Evolutionary conservation across 768 basidiomycete genomes (phyloP), one percentile per base, ranked within the genome.

Genomic region (Dioszegia hungarica): DNA sequence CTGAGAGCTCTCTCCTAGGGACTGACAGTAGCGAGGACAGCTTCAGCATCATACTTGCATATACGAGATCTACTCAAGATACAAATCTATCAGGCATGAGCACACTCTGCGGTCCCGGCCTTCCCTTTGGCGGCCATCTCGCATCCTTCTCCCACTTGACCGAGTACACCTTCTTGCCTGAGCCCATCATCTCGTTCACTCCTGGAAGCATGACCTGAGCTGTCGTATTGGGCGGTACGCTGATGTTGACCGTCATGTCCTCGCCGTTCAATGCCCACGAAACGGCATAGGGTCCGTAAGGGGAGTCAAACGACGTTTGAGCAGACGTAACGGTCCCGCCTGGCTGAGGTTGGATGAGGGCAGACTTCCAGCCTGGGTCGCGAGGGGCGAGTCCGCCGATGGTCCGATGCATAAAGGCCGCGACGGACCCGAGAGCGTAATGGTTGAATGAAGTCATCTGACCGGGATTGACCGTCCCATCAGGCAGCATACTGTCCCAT

Each of bases 381-480:
- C 59, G 37, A 0, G 62, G 60, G 1, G 64, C 33, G 17, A 73
- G 54, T 46, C 71, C 71, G 11, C 71, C 71, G 37, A 70, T 56
- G 1, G 43, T 54, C 15, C 20, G 27, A 55, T 73, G 68, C 55
- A 73, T 41, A 45, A 70, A 73, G n/a, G 19, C 14, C 8, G 68
- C 66, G 17, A 70, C 68, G 6, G 66, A 45, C 4, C 71, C 71
- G 1, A 73, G 54, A 15, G 71, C 66, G 44, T 73, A 73, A 27
- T 73, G 71, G 44, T 73, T 73, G 59, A 73, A 73, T 1, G 59
- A 62, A 11, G 71, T 73, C 71, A 73, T 73, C 51, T 73, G 57
- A 20, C 71, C 71, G 2, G 69, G 67, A 52, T 73, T 73, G 58
- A 73, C 67, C 4, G 60, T 50, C 10, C 72, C 69, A 34, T 73